Evolutionary conservation across 306 rosid species (phyloP), one percentile per base, ranked within the genome.

Genomic region (Nissolia schottii): DNA sequence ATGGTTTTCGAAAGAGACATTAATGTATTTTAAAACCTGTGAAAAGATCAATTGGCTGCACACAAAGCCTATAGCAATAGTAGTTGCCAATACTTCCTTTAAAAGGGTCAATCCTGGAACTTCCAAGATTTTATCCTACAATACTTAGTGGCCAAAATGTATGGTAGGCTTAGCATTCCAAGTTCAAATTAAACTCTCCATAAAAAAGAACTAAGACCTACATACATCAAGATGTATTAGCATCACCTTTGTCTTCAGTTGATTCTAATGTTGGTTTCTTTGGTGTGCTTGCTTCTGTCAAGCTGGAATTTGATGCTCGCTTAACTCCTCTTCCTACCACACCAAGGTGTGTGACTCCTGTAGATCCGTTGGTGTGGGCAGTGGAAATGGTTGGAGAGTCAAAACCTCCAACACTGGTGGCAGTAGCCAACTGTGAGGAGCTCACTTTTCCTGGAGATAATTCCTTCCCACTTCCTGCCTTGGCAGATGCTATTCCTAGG

Each of bases 311-410:
- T 50, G 85, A 74, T 23, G 86, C 81, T 64, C 99, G 89, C 86
- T 91, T 94, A 41, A 94, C 95, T 67, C 99, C 99, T 83, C 99
- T 87, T 75, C 99, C 99, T 4, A 94, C 95, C 68, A 94, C 93
- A 1, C 99, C 99, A 53, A 94, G 99, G 75, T 94, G 93, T 29
- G 97, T 94, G 81, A 94, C 93, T 57, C 75, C 94, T 68, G 96
- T 40, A 38, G 96, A 56, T 29, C 89, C 97, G 69, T 90, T 89
- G 2, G 95, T 66, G 75, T 83, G 95, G 41, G 89, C 95, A 37
- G 99, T 91, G 51, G 99, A 91, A 49, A 79, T 77, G 60, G 97
- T 87, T 56, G 99, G 95, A 35, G 97, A 83, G 81, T 86, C 97
- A 37, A 91, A 91, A 69, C 86, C 88, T 65, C 84, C 97, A 71